Base-by-base conservation (phyloP, 1,284 basidiomycete genomes). In the Lentinula novae-zelandiae region DNA sequence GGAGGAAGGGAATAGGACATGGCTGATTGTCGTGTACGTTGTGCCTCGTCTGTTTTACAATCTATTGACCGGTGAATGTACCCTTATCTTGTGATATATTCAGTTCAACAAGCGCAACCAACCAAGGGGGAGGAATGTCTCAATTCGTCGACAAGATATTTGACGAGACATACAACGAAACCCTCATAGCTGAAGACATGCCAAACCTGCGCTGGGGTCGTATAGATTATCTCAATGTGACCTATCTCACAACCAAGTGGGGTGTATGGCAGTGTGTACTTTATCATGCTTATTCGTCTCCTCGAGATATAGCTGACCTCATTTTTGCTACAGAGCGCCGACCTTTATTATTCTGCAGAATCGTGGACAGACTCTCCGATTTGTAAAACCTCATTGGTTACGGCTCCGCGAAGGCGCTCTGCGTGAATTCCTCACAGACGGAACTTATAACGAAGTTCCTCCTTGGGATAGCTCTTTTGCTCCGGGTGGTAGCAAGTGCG, bases 151-250 rank as follows among this genome's bases (percentile, higher is more conserved):
- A 93, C 72, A 69, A 83, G 40, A 74, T 83, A 46, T 92, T 91
- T 65, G 90, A 93, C 66, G 75, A 77, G 6, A 81, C 89, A 2
- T 92, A 79, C 71, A 89, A 91, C 69, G 73, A 80, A 61, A 82
- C 86, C 2, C 61, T 82, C 46, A 70, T 83, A 17, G 81, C 78
- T n/a, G 79, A 78, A 8, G 90, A 90, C 70, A 74, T 92, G 31
- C 83, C 83, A 0, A 71, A 90, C 68, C 82, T 93, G 54, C 83
- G 82, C 58, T 93, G 87, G 82, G 90, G 83, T 54, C 84, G 91
- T 61, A 85, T 93, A 61, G 89, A 93, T 75, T 93, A 93, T 71
- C 74, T 92, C 65, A 86, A 89, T 63, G 91, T 92, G 63, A 93
- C 91, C 2, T 74, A 78, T 58, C 71, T 93, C 65, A 93, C 90